Percentiles rank a stretch among this genome's conserved stretches.
These are phyloP conservation scores for Akanthomyces dipterigenus DNA, from an alignment of 2,329 filamentous ascomycete species.

Conservation along the genomic window DNA sequence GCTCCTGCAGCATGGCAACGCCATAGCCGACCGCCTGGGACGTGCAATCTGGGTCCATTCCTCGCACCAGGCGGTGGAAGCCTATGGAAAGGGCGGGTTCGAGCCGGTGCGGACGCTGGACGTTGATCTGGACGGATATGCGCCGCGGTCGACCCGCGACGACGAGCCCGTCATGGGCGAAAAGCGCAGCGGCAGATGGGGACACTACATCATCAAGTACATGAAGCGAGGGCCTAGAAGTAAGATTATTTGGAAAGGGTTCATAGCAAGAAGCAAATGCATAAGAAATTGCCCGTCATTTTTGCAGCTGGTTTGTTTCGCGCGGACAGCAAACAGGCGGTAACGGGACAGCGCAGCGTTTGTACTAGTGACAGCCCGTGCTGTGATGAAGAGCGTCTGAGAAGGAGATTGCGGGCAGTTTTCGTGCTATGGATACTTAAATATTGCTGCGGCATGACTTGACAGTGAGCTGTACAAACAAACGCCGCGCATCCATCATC, in stretches of 20 bases:
- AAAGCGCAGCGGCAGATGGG: slow-evolving; percentile 12
- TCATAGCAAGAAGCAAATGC: too few relatives aligned
- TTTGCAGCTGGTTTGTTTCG: too few relatives aligned
- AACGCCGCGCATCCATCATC: not conserved
- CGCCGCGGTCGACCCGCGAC: slow-evolving; percentile 10
- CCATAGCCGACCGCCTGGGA: slow-evolving; percentile 8
- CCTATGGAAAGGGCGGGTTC: slow-evolving; percentile 12
- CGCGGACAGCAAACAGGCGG: too few relatives aligned
- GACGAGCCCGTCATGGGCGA: slow-evolving; percentile 13
- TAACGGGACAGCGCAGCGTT: too few relatives aligned
- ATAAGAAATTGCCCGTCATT: too few relatives aligned
- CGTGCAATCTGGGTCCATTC: slow-evolving; percentile 12
- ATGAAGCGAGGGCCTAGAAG: slow-evolving; percentile 4
- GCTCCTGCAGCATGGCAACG: slow-evolving; percentile 10
- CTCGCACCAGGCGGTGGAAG: slow-evolving; percentile 13
- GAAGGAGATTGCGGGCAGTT: too few relatives aligned
- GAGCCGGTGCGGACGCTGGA: slow-evolving; percentile 8
- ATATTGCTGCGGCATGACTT: too few relatives aligned
- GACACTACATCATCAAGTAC: slow-evolving; percentile 12
- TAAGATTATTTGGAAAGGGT: not conserved
- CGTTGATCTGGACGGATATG: slow-evolving; percentile 13
- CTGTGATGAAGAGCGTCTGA: too few relatives aligned
- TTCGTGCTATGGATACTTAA: too few relatives aligned
- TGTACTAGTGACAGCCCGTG: too few relatives aligned
- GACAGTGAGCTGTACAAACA: too few relatives aligned